Base-by-base conservation (phyloP, 345 rosid species). In the Pugionium dolabratum region DNA sequence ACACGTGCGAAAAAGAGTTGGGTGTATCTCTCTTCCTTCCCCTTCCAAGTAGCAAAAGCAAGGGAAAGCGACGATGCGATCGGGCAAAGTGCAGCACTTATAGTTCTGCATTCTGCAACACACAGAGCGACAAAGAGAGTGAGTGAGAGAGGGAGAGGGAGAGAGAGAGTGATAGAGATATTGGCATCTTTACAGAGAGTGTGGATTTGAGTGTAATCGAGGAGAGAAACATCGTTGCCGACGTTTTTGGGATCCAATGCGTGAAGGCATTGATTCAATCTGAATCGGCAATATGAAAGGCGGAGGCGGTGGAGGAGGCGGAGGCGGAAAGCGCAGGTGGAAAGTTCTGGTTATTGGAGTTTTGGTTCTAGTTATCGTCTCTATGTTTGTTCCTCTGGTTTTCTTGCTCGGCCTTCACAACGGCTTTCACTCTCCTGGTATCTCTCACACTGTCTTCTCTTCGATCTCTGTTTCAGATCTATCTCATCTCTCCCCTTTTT, bases 341-440 rank as follows among this genome's bases (percentile, higher is more conserved):
- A 81, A 83, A 72, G 73, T 81, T 54, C 79, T 88, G 50, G 95
- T 79, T 10, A 65, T 83, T 41, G 94, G 90, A 25, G 96, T 90
- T 2, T 85, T 88, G 54, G 83, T 85, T 57, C 98, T 93, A 39
- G 92, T 93, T 34, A 40, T 93, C 41, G 90, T 93, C 50, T 93
- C 98, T 27, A 90, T 90, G 97, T 86, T 93, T 53, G 96, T 90
- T 71, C 98, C 96, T 62, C 94, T 93, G 33, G 94, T 85, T 48
- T 88, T 93, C 71, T 78, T 93, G 63, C 91, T 88, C 26, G 97
- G 95, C 72, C 82, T 89, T 75, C 81, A 85, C 83, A 86, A 83
- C 25, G 85, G 98, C 63, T 86, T 93, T 63, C 90, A 87, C 81
- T 76, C 96, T 62, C 40, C 85, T 44, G 81, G 83, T 81, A 72